phyloP scores from a whole-genome alignment of 2,329 filamentous ascomycete species.

The Apiospora pterosperma region DNA sequence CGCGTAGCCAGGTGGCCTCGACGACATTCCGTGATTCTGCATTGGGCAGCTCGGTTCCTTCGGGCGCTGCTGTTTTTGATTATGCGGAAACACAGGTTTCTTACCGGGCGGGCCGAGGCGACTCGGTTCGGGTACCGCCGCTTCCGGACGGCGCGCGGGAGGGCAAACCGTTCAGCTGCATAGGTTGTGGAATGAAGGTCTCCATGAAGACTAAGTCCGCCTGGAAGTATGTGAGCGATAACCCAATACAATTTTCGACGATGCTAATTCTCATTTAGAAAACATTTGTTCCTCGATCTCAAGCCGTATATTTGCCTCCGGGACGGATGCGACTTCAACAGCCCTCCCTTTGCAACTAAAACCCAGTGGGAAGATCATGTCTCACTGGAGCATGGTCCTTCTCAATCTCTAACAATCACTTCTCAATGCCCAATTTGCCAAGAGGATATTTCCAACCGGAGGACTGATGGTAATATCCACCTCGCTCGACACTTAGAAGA shows the following conservation, averaged over 20 bases:
- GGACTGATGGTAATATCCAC: not conserved
- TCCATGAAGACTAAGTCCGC: slow-evolving; percentile 6
- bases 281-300: slow-evolving; percentile 8
- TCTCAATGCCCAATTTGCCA: slow-evolving; percentile 3
- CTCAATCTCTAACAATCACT: not conserved
- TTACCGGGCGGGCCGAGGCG: slow-evolving; percentile 9
- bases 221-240: slow-evolving; percentile 8
- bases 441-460: not conserved
- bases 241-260: not conserved
- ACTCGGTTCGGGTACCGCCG: slow-evolving; percentile 9
- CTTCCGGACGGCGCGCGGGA: slow-evolving; percentile 9
- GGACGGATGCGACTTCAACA: not conserved
- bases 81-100: slow-evolving; percentile 13
- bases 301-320: slow-evolving; percentile 9
- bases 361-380: slow-evolving; percentile 4
- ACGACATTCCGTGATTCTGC: slow-evolving; percentile 7
- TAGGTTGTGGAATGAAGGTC: slow-evolving; percentile 7
- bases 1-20: not conserved
- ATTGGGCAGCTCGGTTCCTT: slow-evolving; percentile 7
- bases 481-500: slow-evolving; percentile 9
- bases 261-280: not conserved
- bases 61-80: not conserved
- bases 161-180: slow-evolving; percentile 6
- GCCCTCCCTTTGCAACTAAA: slow-evolving; percentile 1
- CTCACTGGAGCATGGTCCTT: not conserved